These are phyloP conservation scores for Phaeodactylum tricornutum DNA, from an alignment of 108 stramenopile genomes.

Conservation along the genomic window DNA sequence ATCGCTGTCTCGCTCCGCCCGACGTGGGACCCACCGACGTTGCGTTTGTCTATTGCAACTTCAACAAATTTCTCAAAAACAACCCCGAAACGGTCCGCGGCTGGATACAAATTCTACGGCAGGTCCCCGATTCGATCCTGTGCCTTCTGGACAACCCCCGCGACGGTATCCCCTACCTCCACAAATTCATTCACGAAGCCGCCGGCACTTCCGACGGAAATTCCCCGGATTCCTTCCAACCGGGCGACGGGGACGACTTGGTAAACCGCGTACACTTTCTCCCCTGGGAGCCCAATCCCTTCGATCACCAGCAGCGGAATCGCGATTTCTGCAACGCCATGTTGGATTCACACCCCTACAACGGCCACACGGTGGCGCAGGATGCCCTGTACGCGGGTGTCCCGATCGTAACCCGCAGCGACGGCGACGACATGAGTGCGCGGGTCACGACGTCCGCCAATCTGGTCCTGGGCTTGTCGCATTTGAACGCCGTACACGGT, in stretches of 20 bases:
- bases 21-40: conserved; percentile 20
- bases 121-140: conserved; percentile 67
- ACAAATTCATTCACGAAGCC: conserved; percentile 52
- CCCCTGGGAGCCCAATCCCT: conserved; percentile 71
- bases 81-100: conserved; percentile 72
- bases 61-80: conserved; percentile 79
- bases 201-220: conserved; percentile 22
- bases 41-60: conserved; percentile 78
- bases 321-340: conserved; percentile 75
- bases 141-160: conserved; percentile 73
- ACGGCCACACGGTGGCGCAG: conserved; percentile 80
- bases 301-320: conserved; percentile 72
- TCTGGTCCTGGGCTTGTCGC: conserved; percentile 58
- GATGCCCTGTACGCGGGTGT: conserved; percentile 78
- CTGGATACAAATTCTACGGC: conserved; percentile 69
- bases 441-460: conserved; percentile 74
- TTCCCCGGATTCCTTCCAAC: conserved; percentile 17
- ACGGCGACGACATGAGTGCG: conserved; percentile 76
- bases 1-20: conserved; percentile 45
- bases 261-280: conserved; percentile 65
- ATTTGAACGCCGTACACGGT: conserved; percentile 65
- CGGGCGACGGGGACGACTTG: conserved; percentile 41
- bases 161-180: conserved; percentile 45
- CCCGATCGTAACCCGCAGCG: conserved; percentile 73
- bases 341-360: conserved; percentile 80